Evolutionary conservation across 2,329 filamentous ascomycete species (phyloP), one percentile per base, ranked within the genome.

Genomic region (Fusarium sp.): DNA sequence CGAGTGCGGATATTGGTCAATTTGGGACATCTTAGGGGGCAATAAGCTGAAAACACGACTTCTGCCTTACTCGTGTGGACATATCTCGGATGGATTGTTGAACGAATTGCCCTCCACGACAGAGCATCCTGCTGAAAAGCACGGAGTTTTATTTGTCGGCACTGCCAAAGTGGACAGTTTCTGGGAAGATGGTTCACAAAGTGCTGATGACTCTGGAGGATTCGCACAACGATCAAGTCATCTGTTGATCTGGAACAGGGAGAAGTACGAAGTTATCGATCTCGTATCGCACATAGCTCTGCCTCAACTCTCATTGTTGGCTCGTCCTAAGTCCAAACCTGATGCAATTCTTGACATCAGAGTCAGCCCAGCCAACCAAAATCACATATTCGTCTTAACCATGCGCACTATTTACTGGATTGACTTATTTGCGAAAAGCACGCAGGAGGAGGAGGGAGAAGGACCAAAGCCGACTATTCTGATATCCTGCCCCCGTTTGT

Each of bases 1-100:
- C 75, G 85, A 89, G 58, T 82, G 82, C 38, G 92, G 92, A 3
- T 85, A 83, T 64, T 95, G 93, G 93, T 90, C 85, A 47, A 80
- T 94, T 8, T 94, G 91, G 90, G 86, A 92, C 68, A 82, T 92
- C 30, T 73, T 75, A 18, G 83, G 82, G 18, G 83, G 82, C 60
- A 83, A 77, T 69, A 77, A 80, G 28, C 80, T 81, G 25, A 82
- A 78, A 80, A 76, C 13, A 73, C 82, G 37, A 82, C 78, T 82
- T 23, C 79, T 78, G 12, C 77, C 83, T 38, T 77, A 63, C 23
- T 80, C 81, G 57, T 83, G 82, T 59, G 88, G 88, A 4, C 84
- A 86, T 57, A 83, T 88, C 11, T 78, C 76, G 19, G 79, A 82
- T 46, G 85, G 86, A 5, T 37, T 84, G 25, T 58, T 84, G 40